Base-by-base conservation (phyloP, 2,329 filamentous ascomycete species). In the Microdochium bolleyi region DNA sequence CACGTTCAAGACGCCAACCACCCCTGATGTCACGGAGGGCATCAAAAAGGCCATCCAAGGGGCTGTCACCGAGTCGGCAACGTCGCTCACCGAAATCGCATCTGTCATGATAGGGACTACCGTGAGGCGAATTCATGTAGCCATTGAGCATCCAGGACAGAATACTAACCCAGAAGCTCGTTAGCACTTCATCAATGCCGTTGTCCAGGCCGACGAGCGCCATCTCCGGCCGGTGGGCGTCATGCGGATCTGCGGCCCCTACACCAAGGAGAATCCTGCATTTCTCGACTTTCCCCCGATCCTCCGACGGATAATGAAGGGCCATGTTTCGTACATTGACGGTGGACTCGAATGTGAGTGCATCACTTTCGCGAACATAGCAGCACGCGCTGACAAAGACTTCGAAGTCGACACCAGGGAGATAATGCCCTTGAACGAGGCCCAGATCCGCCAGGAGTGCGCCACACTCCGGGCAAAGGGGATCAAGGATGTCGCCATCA, bases 181-280 rank as follows among this genome's bases (percentile, higher is more conserved):
- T 11, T 19, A 41, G 37, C 78, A 83, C 54, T 83, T 83, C 57
- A 71, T 83, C 58, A 83, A 83, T 55, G 79, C 79, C 9, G 75
- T 83, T 2, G 69, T 83, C 1, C 77, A 82, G 61, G 68, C 74
- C 46, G 78, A 83, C 55, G 67, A 67, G 8, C 60, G 69, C 1
- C 71, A 76, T 2, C 63, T 83, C 2, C 70, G 72, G 14, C 68
- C 64, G 4, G 78, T 83, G 4, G 80, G 78, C 2, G 77, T 82
- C 2, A 59, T 83, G 16, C 73, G 80, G 5, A 70, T 83, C 4
- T 79, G 75, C 46, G 76, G 78, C 0, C 75, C 77, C 0, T 83
- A 78, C 55, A 74, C 75, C 2, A 73, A 76, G 53, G 71, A 78
- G 49, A 70, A 70, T 0, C 73, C 74, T 5, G 75, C 76, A 0